Percentiles rank a stretch among this genome's conserved stretches.
phyloP scores from a whole-genome alignment of 306 rosid species.

The Vigna mungo region DNA sequence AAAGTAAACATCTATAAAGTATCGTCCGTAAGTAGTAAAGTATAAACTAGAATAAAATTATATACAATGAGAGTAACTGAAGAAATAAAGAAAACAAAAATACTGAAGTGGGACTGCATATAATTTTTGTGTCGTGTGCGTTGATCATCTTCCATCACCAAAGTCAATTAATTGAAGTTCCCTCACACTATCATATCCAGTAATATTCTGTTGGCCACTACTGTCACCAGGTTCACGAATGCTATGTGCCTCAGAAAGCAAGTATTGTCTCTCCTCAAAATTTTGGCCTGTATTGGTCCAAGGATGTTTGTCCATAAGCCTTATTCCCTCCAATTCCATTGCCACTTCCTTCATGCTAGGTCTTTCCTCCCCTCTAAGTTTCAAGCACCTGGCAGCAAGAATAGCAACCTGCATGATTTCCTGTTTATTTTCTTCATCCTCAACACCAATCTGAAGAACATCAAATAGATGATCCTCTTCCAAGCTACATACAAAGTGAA shows the following conservation, averaged over 20 bases:
- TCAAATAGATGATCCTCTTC: constrained; percentile 26
- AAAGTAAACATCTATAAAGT: too few relatives aligned
- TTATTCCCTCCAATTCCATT: neutral
- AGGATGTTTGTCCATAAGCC: neutral
- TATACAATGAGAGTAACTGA: too few relatives aligned
- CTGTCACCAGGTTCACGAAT: neutral
- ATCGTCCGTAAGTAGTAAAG: too few relatives aligned
- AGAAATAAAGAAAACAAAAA: too few relatives aligned
- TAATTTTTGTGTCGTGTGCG: too few relatives aligned
- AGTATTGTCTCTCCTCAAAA: neutral
- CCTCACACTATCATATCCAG: neutral
- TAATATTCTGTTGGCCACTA: neutral
- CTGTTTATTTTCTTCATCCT: neutral
- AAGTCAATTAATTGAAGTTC: neutral
- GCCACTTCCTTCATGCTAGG: constrained; percentile 7
- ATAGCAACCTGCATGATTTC: neutral
- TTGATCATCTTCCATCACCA: constrained; percentile 26
- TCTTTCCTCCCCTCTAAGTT: neutral
- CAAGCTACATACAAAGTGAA: constrained; percentile 34
- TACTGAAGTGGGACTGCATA: too few relatives aligned
- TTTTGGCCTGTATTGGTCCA: neutral
- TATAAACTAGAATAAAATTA: too few relatives aligned
- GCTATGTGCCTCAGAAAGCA: neutral
- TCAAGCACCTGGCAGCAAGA: neutral
- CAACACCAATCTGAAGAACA: constrained; percentile 34